Conservation (phyloP, 2,329 filamentous ascomycete species). For the Microsporum audouinii region DNA sequence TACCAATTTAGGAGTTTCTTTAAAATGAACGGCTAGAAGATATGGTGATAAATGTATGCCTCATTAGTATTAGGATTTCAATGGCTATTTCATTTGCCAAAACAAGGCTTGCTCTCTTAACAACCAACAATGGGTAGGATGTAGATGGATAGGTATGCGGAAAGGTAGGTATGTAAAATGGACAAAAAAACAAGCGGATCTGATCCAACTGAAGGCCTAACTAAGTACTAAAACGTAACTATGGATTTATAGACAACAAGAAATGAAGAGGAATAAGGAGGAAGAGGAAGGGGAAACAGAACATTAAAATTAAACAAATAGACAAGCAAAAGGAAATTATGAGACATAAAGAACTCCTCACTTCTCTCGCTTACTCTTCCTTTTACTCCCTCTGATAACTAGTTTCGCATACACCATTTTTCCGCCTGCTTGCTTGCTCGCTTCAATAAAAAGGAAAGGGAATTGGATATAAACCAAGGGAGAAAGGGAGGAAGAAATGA, state of each 20-base stretch:
- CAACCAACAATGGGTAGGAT: not conserved
- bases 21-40: no score
- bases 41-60: not conserved
- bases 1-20: no score
- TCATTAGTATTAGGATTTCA: not conserved
- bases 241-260: slow-evolving; percentile 4
- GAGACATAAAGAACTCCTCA: not conserved
- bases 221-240: not conserved
- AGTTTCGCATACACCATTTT: not conserved
- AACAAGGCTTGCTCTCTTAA: not conserved
- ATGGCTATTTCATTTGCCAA: not conserved
- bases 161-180: not conserved
- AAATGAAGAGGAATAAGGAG: slow-evolving; percentile 1
- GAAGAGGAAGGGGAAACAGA: slow-evolving; percentile 1
- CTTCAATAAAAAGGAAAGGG: not conserved
- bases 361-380: not conserved
- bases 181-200: not conserved
- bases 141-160: not conserved
- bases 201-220: not conserved
- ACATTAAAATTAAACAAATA: slow-evolving; percentile 5
- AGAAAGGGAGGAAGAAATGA: not conserved
- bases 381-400: not conserved
- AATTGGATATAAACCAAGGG: not conserved
- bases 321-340: slow-evolving; percentile 7
- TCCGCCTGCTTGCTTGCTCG: not conserved